Evolutionary conservation across 1,284 basidiomycete species (phyloP), one percentile per base, ranked within the genome.

Genomic region (Clitocybe nebularis): DNA sequence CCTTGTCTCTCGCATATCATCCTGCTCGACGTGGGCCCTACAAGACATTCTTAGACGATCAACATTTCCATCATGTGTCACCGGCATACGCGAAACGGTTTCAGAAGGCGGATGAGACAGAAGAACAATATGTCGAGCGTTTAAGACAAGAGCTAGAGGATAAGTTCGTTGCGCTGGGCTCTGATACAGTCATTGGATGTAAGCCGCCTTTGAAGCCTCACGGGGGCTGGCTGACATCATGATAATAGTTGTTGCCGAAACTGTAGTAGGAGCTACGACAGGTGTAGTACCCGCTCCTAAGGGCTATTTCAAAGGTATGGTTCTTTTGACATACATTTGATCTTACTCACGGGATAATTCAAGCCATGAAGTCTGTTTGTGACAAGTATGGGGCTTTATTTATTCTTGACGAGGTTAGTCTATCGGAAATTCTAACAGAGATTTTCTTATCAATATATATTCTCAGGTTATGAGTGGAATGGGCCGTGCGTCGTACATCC

Each of bases 51-150:
- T 63, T 91, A 16, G 75, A 87, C 55, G 59, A 69, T 10, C 61
- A 75, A 1, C 73, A 79, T 52, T 90, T 85, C 60, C 81, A 89
- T 58, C 84, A 89, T 49, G 88, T 91, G 44, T 87, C 85, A 14
- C 88, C 90, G 0, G 90, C 89, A n/a, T 92, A 89, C 58, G 80
- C 84, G 0, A 83, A 79, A 54, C 79, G 89, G 9, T 89, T 89
- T 64, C 74, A 85, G 58, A 71, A 61, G 7, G 58, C 69, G 2
- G 76, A 74, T 11, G 90, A 93, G 63, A 79, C 72, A 1, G 86
- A 89, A 55, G 84, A 79, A 43, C 71, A 82, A 50, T 93, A 93
- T 48, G 86, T 89, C 1, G 75, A 81, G 44, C 71, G 88, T 16
- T 70, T 92, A 22, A 72, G 77, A 25, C 69, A 83, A 48, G 90